A percentile compares a stretch with the other conserved stretches of the same genome.
Conservation (phyloP, 768 basidiomycete genomes). For the Erythrobasidium yunnanense region DNA sequence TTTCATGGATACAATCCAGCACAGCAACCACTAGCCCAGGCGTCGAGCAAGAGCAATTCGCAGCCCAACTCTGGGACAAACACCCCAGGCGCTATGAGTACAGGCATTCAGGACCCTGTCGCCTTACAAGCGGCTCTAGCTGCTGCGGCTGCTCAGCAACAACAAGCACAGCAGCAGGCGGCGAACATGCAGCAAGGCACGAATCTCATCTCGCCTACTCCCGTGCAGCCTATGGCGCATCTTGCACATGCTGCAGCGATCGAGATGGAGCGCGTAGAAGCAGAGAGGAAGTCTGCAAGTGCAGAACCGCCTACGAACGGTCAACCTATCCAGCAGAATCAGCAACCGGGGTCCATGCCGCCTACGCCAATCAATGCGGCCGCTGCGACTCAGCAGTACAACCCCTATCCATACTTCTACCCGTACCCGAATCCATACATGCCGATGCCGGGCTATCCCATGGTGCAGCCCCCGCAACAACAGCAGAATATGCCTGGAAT, state of each 20-base stretch:
- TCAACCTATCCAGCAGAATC: background rate
- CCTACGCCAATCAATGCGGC: background rate
- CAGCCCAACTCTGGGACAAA: background rate
- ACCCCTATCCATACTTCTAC: background rate
- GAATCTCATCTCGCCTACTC: background rate
- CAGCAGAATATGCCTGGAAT: background rate
- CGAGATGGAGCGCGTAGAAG: conserved; percentile 25
- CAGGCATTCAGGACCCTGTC: too few relatives aligned
- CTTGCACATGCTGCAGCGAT: conserved; percentile 27
- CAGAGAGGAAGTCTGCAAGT: conserved; percentile 9
- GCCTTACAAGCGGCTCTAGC: too few relatives aligned
- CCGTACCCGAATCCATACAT: background rate
- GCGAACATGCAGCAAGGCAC: background rate
- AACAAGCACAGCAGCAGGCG: background rate
- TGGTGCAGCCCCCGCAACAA: background rate
- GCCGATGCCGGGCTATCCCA: background rate
- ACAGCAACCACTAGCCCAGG: background rate
- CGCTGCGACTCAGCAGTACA: background rate
- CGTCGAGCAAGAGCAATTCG: background rate
- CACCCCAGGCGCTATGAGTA: too few relatives aligned
- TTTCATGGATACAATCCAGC: background rate
- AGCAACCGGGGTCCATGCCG: background rate
- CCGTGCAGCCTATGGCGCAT: conserved; percentile 26
- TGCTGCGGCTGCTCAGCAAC: too few relatives aligned
- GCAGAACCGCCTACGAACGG: background rate